Percentiles rank a stretch among this genome's conserved stretches.
phyloP scores from a whole-genome alignment of 306 rosid genomes.

The Prunus armeniaca region DNA sequence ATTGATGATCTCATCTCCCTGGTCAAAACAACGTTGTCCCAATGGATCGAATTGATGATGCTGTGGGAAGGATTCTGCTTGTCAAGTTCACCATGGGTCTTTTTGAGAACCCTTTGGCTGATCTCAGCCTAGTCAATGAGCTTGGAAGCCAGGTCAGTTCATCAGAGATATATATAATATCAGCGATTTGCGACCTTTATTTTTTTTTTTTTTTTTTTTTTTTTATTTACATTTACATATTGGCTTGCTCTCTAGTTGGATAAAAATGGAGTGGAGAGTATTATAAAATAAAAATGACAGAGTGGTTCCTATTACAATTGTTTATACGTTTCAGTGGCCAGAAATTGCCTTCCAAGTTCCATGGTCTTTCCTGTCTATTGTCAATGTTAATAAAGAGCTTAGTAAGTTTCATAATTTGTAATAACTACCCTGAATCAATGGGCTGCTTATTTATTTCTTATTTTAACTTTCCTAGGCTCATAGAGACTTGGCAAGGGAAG shows the following conservation, averaged over 20 bases:
- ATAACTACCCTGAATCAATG: slow-evolving; percentile 6
- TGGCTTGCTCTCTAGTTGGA: not conserved
- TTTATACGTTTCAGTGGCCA: not conserved
- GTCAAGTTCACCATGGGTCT: slow-evolving; percentile 93
- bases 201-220: no score
- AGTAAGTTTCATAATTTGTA: not conserved
- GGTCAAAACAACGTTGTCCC: slow-evolving; percentile 71
- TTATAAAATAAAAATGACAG: not conserved
- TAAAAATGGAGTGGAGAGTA: not conserved
- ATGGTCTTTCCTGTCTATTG: not conserved
- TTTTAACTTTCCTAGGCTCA: slow-evolving; percentile 57
- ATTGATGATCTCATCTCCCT: slow-evolving; percentile 63
- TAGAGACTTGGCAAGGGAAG: slow-evolving; percentile 87
- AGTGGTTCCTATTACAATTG: not conserved
- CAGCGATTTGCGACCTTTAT: not conserved
- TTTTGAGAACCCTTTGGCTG: slow-evolving; percentile 85
- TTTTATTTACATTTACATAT: not conserved
- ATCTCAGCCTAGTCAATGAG: slow-evolving; percentile 77
- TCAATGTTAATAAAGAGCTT: not conserved
- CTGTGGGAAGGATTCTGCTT: slow-evolving; percentile 75
- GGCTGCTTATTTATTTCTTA: not conserved
- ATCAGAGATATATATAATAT: slow-evolving; percentile 7
- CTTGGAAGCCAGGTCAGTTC: slow-evolving; percentile 87
- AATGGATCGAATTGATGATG: slow-evolving; percentile 88
- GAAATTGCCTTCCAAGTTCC: not conserved